Conservation (phyloP, 768 basidiomycete genomes). For the Tricholoma bakamatsutake region DNA sequence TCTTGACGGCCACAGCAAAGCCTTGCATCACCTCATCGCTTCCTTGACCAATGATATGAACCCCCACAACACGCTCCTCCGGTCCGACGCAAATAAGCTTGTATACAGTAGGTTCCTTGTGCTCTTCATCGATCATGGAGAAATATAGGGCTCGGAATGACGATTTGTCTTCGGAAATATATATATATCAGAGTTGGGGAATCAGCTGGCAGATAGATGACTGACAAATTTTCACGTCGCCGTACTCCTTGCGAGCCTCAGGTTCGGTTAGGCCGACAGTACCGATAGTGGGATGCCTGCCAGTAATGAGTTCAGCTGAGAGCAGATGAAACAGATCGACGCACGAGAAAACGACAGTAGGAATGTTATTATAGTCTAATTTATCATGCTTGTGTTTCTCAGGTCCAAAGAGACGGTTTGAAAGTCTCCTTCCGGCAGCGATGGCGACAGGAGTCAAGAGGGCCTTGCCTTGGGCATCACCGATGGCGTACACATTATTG, state of each 20-base stretch:
- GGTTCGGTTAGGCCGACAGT: constrained; percentile 94
- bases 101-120: constrained; percentile 94
- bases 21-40: constrained; percentile 96
- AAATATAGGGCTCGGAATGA: constrained; percentile 86
- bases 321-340: constrained; percentile 21
- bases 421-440: constrained; percentile 84
- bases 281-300: constrained; percentile 90
- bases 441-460: constrained; percentile 96
- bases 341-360: constrained; percentile 95
- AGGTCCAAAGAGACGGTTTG: constrained; percentile 88
- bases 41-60: constrained; percentile 89
- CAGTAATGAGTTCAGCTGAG: constrained; percentile 3
- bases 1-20: constrained; percentile 95
- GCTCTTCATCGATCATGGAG: constrained; percentile 81
- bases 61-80: constrained; percentile 93
- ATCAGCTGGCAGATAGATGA: constrained; percentile 13
- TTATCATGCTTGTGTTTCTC: constrained; percentile 84
- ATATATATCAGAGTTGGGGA: neutral
- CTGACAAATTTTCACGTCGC: constrained; percentile 90
- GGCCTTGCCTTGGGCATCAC: constrained; percentile 90
- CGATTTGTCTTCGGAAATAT: constrained; percentile 53
- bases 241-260: constrained; percentile 83
- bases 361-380: constrained; percentile 83
- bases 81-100: constrained; percentile 84
- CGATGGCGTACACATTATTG: constrained; percentile 71